These are phyloP conservation scores for Fraxinus xanthoxyloides DNA, from an alignment of 305 asterid species.

Conservation along the genomic window DNA sequence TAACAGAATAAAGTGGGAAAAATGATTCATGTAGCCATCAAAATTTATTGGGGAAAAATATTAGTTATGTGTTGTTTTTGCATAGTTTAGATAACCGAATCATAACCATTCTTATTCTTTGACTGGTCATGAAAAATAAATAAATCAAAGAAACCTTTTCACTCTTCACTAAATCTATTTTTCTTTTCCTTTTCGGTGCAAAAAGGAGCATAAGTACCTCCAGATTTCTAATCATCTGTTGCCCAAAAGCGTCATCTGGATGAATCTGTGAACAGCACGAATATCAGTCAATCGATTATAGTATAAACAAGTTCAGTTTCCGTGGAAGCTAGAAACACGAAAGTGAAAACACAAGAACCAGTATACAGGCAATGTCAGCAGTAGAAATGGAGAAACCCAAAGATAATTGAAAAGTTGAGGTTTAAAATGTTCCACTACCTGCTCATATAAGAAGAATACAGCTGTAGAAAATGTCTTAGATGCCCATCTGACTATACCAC, in stretches of 20 bases:
- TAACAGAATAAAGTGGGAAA: neutral
- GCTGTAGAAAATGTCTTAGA: constrained; percentile 79
- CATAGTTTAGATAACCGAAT: neutral
- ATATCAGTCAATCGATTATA: constrained; percentile 17
- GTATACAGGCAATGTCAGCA: too few relatives aligned
- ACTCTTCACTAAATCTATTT: neutral
- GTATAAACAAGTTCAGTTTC: constrained; percentile 11
- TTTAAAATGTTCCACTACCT: constrained; percentile 48
- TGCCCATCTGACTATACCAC: constrained; percentile 81
- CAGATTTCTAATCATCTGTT: constrained; percentile 92
- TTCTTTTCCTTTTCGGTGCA: neutral
- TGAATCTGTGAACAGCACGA: constrained; percentile 56
- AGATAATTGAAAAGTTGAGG: constrained; percentile 5
- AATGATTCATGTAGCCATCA: neutral
- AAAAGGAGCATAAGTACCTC: constrained; percentile 55
- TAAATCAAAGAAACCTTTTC: neutral
- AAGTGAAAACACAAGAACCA: too few relatives aligned
- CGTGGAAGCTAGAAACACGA: constrained; percentile 16
- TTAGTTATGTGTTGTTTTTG: neutral
- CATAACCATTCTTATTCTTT: neutral
- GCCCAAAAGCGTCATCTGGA: constrained; percentile 97
- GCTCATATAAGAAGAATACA: constrained; percentile 89
- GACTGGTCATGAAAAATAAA: neutral
- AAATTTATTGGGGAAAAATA: neutral
- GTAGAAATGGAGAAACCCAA: neutral